phyloP scores from a whole-genome alignment of 2,329 filamentous ascomycete species.

The Nothophaeocryptopus gaeumannii region DNA sequence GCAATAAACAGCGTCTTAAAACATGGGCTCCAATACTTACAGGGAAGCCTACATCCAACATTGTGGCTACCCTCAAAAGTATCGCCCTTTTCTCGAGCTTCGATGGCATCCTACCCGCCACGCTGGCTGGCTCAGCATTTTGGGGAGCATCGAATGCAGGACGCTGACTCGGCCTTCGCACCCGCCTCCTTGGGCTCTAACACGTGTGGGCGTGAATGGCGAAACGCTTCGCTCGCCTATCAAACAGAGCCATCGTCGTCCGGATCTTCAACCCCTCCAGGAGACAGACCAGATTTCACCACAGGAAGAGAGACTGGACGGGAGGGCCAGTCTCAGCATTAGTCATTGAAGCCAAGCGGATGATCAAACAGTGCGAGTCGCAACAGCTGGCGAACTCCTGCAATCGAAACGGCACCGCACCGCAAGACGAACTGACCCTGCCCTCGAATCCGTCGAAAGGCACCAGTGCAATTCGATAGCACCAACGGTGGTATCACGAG shows the following conservation, averaged over 20 bases:
- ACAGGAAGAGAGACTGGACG: too few species aligned
- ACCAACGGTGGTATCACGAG: too few species aligned
- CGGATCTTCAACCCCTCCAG: too few species aligned
- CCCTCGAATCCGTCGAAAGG: too few species aligned
- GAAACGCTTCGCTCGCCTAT: constrained; percentile 8
- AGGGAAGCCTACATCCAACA: background rate
- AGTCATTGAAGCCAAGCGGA: constrained; percentile 1
- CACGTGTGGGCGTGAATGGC: background rate
- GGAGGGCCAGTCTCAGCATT: background rate
- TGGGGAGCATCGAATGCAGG: background rate
- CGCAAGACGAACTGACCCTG: background rate
- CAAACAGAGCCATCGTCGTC: constrained; percentile 6
- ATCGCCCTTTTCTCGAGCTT: constrained; percentile 1
- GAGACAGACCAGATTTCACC: too few species aligned
- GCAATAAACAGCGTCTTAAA: constrained; percentile 6
- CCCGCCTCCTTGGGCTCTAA: constrained; percentile 1
- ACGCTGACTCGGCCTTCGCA: constrained; percentile 9
- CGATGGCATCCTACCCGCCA: constrained; percentile 10
- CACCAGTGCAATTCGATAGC: too few species aligned
- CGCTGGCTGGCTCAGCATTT: constrained; percentile 5
- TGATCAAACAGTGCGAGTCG: background rate
- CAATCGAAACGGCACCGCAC: constrained; percentile 9
- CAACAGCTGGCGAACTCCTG: constrained; percentile 4
- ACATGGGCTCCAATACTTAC: constrained; percentile 1
- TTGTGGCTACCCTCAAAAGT: background rate